Conservation (phyloP, 768 basidiomycete species). For the Psilocybe subaeruginosa region DNA sequence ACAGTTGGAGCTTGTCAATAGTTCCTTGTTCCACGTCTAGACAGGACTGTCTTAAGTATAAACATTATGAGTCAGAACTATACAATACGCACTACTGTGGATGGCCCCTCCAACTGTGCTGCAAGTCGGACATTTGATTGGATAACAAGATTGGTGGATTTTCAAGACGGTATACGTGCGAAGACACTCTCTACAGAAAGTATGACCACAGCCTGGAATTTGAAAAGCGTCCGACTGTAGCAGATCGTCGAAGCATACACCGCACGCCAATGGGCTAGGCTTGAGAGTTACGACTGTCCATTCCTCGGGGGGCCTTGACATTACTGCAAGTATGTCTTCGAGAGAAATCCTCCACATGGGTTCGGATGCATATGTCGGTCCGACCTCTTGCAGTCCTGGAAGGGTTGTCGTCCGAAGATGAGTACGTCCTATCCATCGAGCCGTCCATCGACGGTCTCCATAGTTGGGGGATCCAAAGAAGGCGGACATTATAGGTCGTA, state of each 20-base stretch:
- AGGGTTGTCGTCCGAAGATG: not conserved
- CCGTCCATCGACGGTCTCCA: not conserved
- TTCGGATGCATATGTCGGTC: not conserved
- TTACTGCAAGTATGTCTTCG: slow-evolving; percentile 8
- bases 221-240: not conserved
- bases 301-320: not conserved
- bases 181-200: slow-evolving; percentile 23
- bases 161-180: slow-evolving; percentile 15
- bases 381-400: not conserved
- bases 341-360: slow-evolving; percentile 3
- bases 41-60: not conserved
- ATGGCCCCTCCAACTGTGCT: not conserved
- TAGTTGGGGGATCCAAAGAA: not conserved
- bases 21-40: slow-evolving; percentile 17
- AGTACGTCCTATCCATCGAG: not conserved
- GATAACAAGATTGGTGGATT: slow-evolving; percentile 19
- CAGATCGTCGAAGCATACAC: slow-evolving; percentile 21
- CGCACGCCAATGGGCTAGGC: slow-evolving; percentile 3
- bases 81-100: slow-evolving; percentile 10
- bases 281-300: not conserved
- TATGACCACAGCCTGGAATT: slow-evolving; percentile 20
- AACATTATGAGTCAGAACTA: not conserved
- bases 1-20: slow-evolving; percentile 16
- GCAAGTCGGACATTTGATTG: slow-evolving; percentile 23
- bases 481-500: not conserved